Evolutionary conservation across 805 yeast genomes (phyloP).

Genomic region (Kuraishia cidri): DNA sequence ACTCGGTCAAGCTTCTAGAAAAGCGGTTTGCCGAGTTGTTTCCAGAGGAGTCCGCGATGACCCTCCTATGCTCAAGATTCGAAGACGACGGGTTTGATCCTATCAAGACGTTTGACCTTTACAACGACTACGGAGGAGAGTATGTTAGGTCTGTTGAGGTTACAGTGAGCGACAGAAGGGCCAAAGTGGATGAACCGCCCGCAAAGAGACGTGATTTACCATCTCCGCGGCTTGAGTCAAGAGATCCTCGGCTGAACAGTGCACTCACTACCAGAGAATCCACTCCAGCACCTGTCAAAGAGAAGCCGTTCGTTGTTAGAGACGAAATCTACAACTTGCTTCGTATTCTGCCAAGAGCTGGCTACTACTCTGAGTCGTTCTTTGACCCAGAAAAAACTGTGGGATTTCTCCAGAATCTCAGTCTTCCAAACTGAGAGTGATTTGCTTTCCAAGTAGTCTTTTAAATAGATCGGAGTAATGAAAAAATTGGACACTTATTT

Average conservation of each 20-base stretch:
- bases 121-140: too few relatives aligned
- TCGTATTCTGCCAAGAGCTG: slow-evolving; percentile 51
- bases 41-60: slow-evolving; percentile 44
- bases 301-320: slow-evolving; percentile 18
- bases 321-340: slow-evolving; percentile 41
- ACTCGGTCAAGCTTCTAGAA: slow-evolving; percentile 59
- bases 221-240: background rate
- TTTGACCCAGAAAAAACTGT: slow-evolving; percentile 51
- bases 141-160: background rate
- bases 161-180: background rate
- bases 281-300: slow-evolving; percentile 7
- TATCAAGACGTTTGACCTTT: slow-evolving; percentile 26
- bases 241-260: background rate
- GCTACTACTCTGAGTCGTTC: slow-evolving; percentile 39
- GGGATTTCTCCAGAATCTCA: slow-evolving; percentile 9
- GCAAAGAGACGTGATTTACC: background rate
- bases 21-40: slow-evolving; percentile 56
- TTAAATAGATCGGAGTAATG: too few relatives aligned
- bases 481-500: too few relatives aligned
- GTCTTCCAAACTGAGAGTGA: too few relatives aligned
- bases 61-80: slow-evolving; percentile 6
- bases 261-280: slow-evolving; percentile 1
- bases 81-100: slow-evolving; percentile 26
- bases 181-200: slow-evolving; percentile 7
- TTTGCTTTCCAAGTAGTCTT: too few relatives aligned